These are phyloP conservation scores for Pseudohyphozyma bogoriensis DNA, from an alignment of 768 basidiomycete species.

Conservation along the genomic window DNA sequence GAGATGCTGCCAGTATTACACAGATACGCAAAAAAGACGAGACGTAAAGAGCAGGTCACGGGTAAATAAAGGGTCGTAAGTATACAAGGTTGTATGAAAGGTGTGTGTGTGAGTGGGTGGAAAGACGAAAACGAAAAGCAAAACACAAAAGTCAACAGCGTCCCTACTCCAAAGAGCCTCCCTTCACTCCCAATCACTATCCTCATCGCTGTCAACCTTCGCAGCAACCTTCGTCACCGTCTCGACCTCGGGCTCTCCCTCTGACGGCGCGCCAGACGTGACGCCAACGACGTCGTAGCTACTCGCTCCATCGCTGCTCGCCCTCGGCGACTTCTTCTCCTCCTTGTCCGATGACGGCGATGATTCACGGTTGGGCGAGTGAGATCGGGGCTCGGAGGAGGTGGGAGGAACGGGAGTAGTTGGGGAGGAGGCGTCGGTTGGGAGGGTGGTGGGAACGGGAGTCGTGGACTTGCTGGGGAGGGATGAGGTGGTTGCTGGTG, in stretches of 20 bases:
- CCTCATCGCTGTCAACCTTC: neutral
- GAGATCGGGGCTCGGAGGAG: neutral
- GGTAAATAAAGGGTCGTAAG: too few relatives aligned
- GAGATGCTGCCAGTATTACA: too few relatives aligned
- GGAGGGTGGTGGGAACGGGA: slow-evolving; percentile 1
- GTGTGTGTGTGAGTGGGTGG: too few relatives aligned
- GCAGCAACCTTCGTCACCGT: neutral
- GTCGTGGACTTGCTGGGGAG: neutral
- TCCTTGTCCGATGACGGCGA: neutral
- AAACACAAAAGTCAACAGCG: too few relatives aligned
- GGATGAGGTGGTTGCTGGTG: neutral
- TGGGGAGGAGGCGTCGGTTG: neutral
- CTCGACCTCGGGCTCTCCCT: neutral
- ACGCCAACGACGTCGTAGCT: slow-evolving; percentile 29
- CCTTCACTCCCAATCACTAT: slow-evolving; percentile 17
- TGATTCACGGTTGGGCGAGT: neutral
- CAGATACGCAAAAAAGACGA: too few relatives aligned
- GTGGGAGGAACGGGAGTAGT: neutral
- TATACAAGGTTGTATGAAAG: too few relatives aligned
- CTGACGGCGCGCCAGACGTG: slow-evolving; percentile 21
- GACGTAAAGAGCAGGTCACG: too few relatives aligned
- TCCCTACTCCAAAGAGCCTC: neutral
- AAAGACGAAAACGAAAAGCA: too few relatives aligned
- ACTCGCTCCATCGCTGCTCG: slow-evolving; percentile 4
- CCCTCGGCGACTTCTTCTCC: slow-evolving; percentile 13